These are phyloP conservation scores for Talaromyces thailandensis DNA, from an alignment of 495 filamentous ascomycete species.

Conservation along the genomic window DNA sequence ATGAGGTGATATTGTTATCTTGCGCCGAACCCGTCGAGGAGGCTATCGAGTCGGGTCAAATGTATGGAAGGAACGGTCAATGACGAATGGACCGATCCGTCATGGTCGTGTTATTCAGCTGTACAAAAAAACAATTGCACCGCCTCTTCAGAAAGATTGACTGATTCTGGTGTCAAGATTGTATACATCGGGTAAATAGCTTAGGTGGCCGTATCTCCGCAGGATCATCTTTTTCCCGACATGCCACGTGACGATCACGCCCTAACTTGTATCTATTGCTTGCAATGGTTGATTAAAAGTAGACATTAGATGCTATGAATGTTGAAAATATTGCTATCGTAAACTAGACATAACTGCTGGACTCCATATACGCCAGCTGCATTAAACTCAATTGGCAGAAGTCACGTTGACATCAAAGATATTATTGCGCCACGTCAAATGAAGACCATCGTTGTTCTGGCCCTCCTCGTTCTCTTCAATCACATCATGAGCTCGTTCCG, in stretches of 20 bases:
- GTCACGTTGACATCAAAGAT: constrained; percentile 59
- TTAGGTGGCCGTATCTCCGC: constrained; percentile 8
- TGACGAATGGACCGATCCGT: background rate
- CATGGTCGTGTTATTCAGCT: background rate
- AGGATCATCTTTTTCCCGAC: constrained; percentile 1
- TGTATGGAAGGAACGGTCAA: background rate
- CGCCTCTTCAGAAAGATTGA: background rate
- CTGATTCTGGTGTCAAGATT: background rate
- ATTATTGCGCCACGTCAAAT: constrained; percentile 63
- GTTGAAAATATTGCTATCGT: background rate
- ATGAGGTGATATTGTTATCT: background rate
- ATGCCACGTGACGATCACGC: background rate
- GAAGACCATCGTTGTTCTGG: constrained; percentile 17
- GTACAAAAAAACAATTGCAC: background rate
- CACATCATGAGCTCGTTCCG: constrained; percentile 53
- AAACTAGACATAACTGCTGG: background rate
- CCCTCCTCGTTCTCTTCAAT: constrained; percentile 41
- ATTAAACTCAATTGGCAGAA: background rate
- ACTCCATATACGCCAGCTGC: background rate
- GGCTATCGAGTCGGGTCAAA: background rate
- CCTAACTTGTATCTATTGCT: background rate
- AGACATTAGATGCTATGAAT: constrained; percentile 19
- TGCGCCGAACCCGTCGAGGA: background rate
- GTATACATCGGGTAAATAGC: background rate
- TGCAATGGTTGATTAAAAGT: background rate